Evolutionary conservation across 371 early-diverging fungal genomes (phyloP).

Genomic region (Mucor mucedo): DNA sequence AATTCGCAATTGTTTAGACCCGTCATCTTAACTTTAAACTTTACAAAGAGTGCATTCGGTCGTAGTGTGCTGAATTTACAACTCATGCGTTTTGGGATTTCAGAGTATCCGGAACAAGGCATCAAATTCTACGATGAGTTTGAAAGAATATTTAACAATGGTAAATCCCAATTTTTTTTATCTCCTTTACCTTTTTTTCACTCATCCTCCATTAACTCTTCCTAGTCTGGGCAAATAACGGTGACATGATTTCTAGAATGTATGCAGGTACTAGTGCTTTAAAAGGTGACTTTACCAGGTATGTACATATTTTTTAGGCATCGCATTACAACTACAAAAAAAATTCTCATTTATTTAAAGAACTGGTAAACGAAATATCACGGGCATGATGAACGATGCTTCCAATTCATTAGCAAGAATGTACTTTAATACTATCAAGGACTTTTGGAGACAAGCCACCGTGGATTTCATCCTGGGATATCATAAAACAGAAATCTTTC

Average conservation of each 20-base stretch:
- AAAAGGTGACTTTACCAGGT: conserved; percentile 73
- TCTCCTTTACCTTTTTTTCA: too few relatives aligned
- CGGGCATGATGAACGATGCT: conserved; percentile 78
- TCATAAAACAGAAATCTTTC: conserved; percentile 53
- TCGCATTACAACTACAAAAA: not conserved
- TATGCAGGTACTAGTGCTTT: conserved; percentile 77
- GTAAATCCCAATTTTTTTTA: conserved; percentile 19
- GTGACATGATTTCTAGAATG: conserved; percentile 66
- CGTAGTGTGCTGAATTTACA: conserved; percentile 71
- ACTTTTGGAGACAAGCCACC: conserved; percentile 65
- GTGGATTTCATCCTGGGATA: conserved; percentile 56
- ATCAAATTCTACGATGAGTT: conserved; percentile 63
- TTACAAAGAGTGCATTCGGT: conserved; percentile 79
- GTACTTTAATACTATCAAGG: conserved; percentile 74
- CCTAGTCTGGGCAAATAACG: conserved; percentile 71
- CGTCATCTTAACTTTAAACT: not conserved
- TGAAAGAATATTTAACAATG: conserved; percentile 65
- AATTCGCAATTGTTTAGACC: not conserved
- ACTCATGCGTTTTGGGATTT: conserved; percentile 69
- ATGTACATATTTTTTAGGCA: conserved; percentile 1
- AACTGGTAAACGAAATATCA: conserved; percentile 71
- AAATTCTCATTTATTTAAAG: conserved; percentile 13
- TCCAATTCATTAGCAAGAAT: conserved; percentile 72
- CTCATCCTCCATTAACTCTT: not conserved
- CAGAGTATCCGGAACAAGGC: conserved; percentile 66